Evolutionary conservation across 2,329 filamentous ascomycete genomes (phyloP).

Genomic region (Cladophialophora immunda): DNA sequence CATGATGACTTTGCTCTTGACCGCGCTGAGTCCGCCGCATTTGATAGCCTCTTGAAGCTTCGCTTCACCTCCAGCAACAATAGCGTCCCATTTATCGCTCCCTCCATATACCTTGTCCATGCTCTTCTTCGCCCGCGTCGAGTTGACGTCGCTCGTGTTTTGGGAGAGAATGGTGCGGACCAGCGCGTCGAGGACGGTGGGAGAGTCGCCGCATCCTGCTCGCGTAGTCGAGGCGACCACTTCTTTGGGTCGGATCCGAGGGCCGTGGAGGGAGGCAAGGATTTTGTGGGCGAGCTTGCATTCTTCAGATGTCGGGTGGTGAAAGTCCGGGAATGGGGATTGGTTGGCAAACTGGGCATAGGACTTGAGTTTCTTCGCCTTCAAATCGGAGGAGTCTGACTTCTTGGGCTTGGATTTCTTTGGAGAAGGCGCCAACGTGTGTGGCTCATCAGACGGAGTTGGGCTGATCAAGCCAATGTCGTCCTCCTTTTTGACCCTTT

Average conservation of each 20-base stretch:
- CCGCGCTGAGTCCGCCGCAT: conserved; percentile 72
- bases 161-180: conserved; percentile 70
- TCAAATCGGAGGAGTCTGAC: conserved; percentile 24
- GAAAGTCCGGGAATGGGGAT: conserved; percentile 74
- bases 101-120: conserved; percentile 74
- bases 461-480: conserved; percentile 19
- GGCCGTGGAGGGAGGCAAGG: conserved; percentile 72
- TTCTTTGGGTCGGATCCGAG: conserved; percentile 68
- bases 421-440: neutral
- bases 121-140: conserved; percentile 75
- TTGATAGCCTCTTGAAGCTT: conserved; percentile 54
- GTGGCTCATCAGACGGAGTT: conserved; percentile 9
- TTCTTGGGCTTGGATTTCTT: conserved; percentile 41
- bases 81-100: conserved; percentile 58
- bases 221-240: conserved; percentile 74
- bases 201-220: conserved; percentile 74
- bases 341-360: conserved; percentile 54
- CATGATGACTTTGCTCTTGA: conserved; percentile 58
- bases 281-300: conserved; percentile 74
- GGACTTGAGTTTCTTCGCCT: conserved; percentile 46
- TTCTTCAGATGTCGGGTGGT: conserved; percentile 70
- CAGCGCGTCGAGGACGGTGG: conserved; percentile 70
- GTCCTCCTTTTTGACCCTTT: conserved; percentile 32
- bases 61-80: conserved; percentile 53
- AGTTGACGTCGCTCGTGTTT: conserved; percentile 67